Evolutionary conservation across 495 filamentous ascomycete species (phyloP), one percentile per base, ranked within the genome.

Genomic region (Aspergillus indologenus): DNA sequence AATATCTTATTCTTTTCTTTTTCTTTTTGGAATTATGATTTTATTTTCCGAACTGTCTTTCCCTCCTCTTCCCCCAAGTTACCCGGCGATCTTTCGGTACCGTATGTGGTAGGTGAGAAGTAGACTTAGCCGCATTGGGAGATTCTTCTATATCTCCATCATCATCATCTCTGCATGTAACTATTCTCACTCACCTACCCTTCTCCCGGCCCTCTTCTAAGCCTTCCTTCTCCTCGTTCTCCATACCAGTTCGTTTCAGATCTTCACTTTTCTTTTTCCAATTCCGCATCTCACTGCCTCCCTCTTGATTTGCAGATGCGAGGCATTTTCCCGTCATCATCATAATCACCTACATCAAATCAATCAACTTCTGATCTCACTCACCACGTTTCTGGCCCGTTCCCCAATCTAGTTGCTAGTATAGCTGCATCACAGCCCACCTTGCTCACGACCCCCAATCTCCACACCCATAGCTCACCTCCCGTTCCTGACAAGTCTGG

Each of bases 381-480:
- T 42, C 43, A 29, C 17, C 20, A 18, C 44, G 44, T 31, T 53
- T 49, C 46, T 43, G 58, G 48, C 45, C 56, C 50, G 57, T 60
- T 51, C 53, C 59, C 42, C 52, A 53, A 47, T 57, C 56, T n/a
- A n/a, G n/a, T 49, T 48, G 34, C 56, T 59, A 59, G 56, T 43
- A 58, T 52, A 57, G 51, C 50, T 60, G 54, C 62, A 65, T 59
- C 65, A 68, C 65, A 68, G 62, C 62, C 64, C 61, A 63, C 63
- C 57, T 60, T n/a, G 18, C 44, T 47, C 61, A 15, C 24, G 8
- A 60, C 50, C 61, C 60, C 55, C 58, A 53, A 57, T 62, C 61
- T 58, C 61, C 64, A 63, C 64, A 65, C 48, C 44, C 50, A 55
- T 61, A 54, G 53, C 54, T 50, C 59, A 59, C 7, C 7, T 26